Evolutionary conservation across 1,284 basidiomycete species (phyloP).

Genomic region (Pisolithus thermaeus): DNA sequence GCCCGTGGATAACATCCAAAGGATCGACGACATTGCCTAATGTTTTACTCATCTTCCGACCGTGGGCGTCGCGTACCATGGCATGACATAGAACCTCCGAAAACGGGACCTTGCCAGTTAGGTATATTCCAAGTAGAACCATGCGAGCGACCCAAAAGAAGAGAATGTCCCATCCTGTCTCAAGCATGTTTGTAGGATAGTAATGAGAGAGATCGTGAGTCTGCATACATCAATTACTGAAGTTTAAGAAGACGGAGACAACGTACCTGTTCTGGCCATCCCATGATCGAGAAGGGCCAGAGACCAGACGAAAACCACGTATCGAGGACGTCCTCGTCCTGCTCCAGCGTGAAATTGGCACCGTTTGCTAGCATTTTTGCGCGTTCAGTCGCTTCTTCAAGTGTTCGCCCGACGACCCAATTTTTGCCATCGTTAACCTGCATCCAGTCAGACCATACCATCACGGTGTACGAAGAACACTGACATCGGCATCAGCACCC

Average conservation of each 20-base stretch:
- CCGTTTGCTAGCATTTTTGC: conserved; percentile 73
- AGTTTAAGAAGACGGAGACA: not conserved
- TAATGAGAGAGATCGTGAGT: conserved; percentile 73
- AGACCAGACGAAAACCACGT: conserved; percentile 99
- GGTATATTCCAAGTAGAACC: conserved; percentile 89
- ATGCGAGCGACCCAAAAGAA: conserved; percentile 99
- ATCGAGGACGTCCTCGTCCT: conserved; percentile 97
- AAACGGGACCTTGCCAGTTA: conserved; percentile 93
- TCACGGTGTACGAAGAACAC: conserved; percentile 19
- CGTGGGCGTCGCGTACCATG: conserved; percentile 98
- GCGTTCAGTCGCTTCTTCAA: conserved; percentile 77
- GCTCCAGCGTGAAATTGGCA: conserved; percentile 73
- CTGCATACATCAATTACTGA: conserved; percentile 29
- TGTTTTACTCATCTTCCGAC: conserved; percentile 98
- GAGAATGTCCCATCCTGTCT: conserved; percentile 99
- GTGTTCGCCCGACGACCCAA: conserved; percentile 88
- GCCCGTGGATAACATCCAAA: conserved; percentile 90
- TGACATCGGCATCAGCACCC: conserved; percentile 70
- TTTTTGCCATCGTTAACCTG: conserved; percentile 67
- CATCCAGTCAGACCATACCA: not conserved
- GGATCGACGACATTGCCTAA: conserved; percentile 99
- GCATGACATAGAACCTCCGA: conserved; percentile 98
- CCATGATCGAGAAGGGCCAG: conserved; percentile 98
- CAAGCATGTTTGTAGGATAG: conserved; percentile 87
- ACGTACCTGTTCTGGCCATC: conserved; percentile 87